Base-by-base conservation (phyloP, 2,329 filamentous ascomycete species). In the Neonectria ditissima region DNA sequence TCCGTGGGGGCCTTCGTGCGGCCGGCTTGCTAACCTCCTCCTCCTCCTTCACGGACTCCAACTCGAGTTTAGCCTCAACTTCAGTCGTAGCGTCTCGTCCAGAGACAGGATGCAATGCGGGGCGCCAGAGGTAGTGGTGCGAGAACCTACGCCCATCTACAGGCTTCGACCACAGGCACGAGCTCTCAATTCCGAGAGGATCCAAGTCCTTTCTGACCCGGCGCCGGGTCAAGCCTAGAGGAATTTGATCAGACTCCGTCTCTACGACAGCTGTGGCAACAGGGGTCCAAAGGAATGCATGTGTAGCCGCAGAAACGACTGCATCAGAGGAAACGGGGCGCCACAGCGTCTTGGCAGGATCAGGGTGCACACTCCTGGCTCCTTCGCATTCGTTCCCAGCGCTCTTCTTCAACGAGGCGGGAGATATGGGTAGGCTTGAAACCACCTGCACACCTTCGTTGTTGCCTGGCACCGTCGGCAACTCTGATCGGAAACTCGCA, bases 1-100 rank as follows among this genome's bases (percentile, higher is more conserved):
- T 84, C 45, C 87, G 80, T 14, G 84, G 83, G 14, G 88, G 88
- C 48, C 83, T 82, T 60, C 85, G 81, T 2, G 84, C 86, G 3
- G 82, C 68, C 14, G 82, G 83, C 10, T 85, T 84, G 24, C 64
- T 67, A 48, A 58, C 54, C 44, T 47, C 20, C 60, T 69, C 54
- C 44, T 47, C 20, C 60, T 69, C 70, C 51, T 58, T 57, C 62
- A 61, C 67, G 56, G 58, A 37, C 62, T 53, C 60, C 57, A 51
- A 18, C 45, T 59, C 47, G 26, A 32, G 4, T 30, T 32, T 30
- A n/a, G 47, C 4, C 28, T 50, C 10, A 18, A 11, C 26, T 30
- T 50, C 26, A 59, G 48, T 16, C 39, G 47, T 20, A 26, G 24
- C 24, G 47, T 53, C 45, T 32, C 51, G 30, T 18, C 37, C 53